phyloP scores from a whole-genome alignment of 75 land plant species.

The Ceratopteris richardii region DNA sequence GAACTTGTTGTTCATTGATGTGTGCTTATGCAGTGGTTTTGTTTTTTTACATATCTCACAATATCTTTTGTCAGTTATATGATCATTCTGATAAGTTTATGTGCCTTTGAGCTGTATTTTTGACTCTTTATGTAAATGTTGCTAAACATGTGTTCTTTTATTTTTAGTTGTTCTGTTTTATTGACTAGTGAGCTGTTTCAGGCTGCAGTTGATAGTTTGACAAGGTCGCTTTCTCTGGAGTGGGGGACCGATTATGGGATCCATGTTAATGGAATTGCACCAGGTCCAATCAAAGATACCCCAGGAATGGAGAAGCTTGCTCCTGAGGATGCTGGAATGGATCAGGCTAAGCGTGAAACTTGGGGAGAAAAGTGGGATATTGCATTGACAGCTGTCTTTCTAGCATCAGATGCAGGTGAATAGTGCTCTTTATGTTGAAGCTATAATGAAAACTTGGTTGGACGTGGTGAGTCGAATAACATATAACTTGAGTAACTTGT shows the following conservation, averaged over 20 bases:
- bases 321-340: conserved; percentile 34
- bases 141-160: too few relatives aligned
- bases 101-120: too few relatives aligned
- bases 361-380: conserved; percentile 96
- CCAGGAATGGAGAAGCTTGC: conserved; percentile 81
- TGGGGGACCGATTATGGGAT: conserved; percentile 97
- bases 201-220: conserved; percentile 94
- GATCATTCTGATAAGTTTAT: too few relatives aligned
- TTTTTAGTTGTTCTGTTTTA: too few relatives aligned
- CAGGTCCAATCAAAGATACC: conserved; percentile 90
- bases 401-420: conserved; percentile 88
- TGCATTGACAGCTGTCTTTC: conserved; percentile 88
- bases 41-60: too few relatives aligned
- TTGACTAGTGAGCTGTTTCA: too few relatives aligned
- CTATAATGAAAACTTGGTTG: conserved; percentile 2
- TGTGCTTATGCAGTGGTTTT: too few relatives aligned
- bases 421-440: not conserved
- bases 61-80: too few relatives aligned
- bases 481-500: not conserved
- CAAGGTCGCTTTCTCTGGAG: conserved; percentile 88
- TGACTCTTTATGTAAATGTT: too few relatives aligned
- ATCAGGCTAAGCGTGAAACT: conserved; percentile 37
- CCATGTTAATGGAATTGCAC: conserved; percentile 94
- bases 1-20: too few relatives aligned
- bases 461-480: not conserved